These are phyloP conservation scores for Pseudopithomyces maydicus DNA, from an alignment of 2,329 filamentous ascomycete species.

Conservation along the genomic window DNA sequence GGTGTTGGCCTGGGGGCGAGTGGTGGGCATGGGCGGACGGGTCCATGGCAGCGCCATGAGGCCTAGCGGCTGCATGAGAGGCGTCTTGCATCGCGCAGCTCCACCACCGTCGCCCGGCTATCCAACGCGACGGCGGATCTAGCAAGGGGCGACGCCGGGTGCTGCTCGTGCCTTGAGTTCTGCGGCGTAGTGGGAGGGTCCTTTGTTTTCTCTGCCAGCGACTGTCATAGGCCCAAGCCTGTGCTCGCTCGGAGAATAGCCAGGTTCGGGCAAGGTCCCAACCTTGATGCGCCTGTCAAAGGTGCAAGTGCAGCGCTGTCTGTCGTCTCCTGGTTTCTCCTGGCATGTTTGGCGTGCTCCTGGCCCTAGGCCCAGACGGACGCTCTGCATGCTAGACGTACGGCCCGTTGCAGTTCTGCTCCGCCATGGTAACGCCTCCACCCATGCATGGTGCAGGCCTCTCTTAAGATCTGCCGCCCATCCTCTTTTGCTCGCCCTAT, in stretches of 20 bases:
- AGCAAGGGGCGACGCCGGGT: constrained; percentile 13
- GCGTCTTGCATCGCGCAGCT: constrained; percentile 29
- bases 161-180: constrained; percentile 41
- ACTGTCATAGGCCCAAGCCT: constrained; percentile 25
- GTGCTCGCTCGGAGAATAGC: constrained; percentile 45
- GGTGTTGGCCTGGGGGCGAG: constrained; percentile 22
- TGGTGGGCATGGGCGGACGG: constrained; percentile 32
- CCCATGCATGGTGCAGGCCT: constrained; percentile 11
- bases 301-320: constrained; percentile 37
- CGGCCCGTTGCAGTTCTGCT: constrained; percentile 48
- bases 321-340: constrained; percentile 28
- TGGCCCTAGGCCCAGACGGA: constrained; percentile 34
- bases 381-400: constrained; percentile 39
- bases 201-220: constrained; percentile 32
- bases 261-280: constrained; percentile 39
- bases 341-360: constrained; percentile 33
- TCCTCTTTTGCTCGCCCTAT: constrained; percentile 28
- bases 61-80: constrained; percentile 25
- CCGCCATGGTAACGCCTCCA: constrained; percentile 26
- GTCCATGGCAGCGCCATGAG: constrained; percentile 28
- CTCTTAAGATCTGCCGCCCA: constrained; percentile 32
- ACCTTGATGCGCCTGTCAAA: constrained; percentile 41
- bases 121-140: constrained; percentile 16
- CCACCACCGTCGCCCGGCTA: constrained; percentile 28
- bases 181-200: constrained; percentile 34